Evolutionary conservation across 306 rosid species (phyloP).

Genomic region (Cucurbita pepo): DNA sequence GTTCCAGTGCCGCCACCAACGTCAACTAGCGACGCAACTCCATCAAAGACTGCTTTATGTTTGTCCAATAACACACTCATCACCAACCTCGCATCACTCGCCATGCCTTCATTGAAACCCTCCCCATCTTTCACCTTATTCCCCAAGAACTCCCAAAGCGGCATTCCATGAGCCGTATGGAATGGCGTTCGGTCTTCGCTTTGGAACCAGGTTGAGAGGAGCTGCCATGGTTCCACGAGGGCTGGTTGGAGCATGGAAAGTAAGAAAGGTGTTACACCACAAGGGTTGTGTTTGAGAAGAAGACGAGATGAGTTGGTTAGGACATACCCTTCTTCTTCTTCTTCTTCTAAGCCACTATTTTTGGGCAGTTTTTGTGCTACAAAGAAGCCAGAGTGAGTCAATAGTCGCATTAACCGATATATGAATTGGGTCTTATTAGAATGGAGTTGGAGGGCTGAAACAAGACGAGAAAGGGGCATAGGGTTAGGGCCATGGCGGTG

Average conservation of each 20-base stretch:
- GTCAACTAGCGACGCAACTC: background rate
- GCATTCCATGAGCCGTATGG: background rate
- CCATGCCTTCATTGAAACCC: background rate
- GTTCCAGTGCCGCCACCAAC: background rate
- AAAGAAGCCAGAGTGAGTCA: background rate
- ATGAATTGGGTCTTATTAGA: background rate
- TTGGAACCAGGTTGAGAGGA: background rate
- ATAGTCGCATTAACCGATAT: background rate
- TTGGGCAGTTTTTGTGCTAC: background rate
- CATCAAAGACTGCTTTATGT: background rate
- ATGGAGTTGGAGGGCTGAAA: background rate
- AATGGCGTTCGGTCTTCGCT: background rate
- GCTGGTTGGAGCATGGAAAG: background rate
- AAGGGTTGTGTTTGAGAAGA: background rate
- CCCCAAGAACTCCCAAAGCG: background rate
- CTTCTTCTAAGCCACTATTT: too few species aligned
- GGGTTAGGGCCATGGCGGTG: background rate
- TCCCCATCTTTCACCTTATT: background rate
- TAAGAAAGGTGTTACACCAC: background rate
- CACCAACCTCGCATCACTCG: background rate
- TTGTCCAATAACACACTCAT: background rate
- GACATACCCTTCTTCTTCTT: background rate
- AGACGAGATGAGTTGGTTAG: background rate
- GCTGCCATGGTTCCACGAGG: background rate
- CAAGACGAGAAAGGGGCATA: background rate